Base-by-base conservation (phyloP, 2,329 filamentous ascomycete species). In the Paraphoma sp. region DNA sequence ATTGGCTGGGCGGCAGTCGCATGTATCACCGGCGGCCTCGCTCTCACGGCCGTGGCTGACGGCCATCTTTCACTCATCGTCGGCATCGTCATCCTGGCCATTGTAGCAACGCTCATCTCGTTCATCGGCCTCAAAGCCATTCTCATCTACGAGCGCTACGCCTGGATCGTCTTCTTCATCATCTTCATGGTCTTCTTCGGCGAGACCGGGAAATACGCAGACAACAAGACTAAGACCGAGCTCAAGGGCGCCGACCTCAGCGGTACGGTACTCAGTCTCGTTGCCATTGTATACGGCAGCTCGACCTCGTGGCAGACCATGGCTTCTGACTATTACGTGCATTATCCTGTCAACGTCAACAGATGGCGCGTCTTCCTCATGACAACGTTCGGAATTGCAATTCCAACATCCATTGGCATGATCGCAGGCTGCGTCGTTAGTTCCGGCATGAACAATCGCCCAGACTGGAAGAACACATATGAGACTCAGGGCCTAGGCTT, bases 111-210 rank as follows among this genome's bases (percentile, higher is more conserved):
- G 33, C 44, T 75, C 30, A 70, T 80, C 58, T 76, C 73, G 3
- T 74, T 79, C 51, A 62, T 79, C 12, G 79, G 79, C 7, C 76
- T 82, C 36, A 71, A 72, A 17, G 69, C 80, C 28, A 80, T 83
- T 52, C 69, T 82, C 47, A 72, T 78, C 0, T 82, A 78, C 60
- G 81, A 83, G 69, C 79, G 80, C 52, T 83, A 82, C 57, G 79
- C 80, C 1, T 83, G 81, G 81, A 75, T 81, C 57, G 62, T 78
- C 50, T 81, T 79, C 52, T 76, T 82, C 62, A 76, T 82, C 59
- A 75, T 82, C 36, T 76, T 83, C 62, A 72, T 79, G 56, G 72
- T 84, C 52, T 78, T 84, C 52, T 78, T 82, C 49, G 81, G 78
- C 14, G 73, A 83, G 69, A 77, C 80, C 1, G 80, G 76, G 9